Evolutionary conservation across 1,139 yeast genomes (phyloP), one percentile per base, ranked within the genome.

Genomic region (Yamadazyma membranifaciens): DNA sequence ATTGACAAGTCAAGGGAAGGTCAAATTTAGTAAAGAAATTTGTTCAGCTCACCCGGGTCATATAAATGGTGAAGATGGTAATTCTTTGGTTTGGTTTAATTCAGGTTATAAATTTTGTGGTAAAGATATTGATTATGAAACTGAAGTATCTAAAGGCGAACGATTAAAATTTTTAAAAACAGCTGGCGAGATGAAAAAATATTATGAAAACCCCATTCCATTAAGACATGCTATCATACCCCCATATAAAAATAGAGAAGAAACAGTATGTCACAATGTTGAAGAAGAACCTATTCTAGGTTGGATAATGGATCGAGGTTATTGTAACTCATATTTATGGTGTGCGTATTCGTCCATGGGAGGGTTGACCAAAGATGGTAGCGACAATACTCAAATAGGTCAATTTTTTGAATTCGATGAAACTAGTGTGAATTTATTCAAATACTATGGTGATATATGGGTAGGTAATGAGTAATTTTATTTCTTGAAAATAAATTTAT

Each of bases 41-140:
- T 71, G 77, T 44, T 62, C 73, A 4, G 64, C 71, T 11, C 77
- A 71, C 48, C 77, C 78, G 1, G 77, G 71, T 5, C 77, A 72
- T 48, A 45, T 62, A 34, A 54, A 51, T 44, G 64, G 62, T 15
- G 63, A 60, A 42, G 67, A 62, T 44, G 58, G 54, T n/a, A 51
- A 54, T 40, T 40, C 65, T 1, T 45, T 65, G 13, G 49, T 56
- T 12, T 65, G 70, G 70, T 56, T 65, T 37, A 65, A 65, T 40
- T 65, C 69, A 1, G 70, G 70, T 2, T 64, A 53, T 43, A 46
- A 52, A 41, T 62, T 51, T 43, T 65, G 70, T 52, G 66, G 65
- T 2, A 62, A 65, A 45, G 43, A 50, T n/a, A 54, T 62, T 4
- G 47, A 60, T 39, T 63, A 48, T 40, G 52, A 62, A 31, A 47